These are phyloP conservation scores for Phytophthora pseudosyringae DNA, from an alignment of 352 stramenopile species.

Conservation along the genomic window DNA sequence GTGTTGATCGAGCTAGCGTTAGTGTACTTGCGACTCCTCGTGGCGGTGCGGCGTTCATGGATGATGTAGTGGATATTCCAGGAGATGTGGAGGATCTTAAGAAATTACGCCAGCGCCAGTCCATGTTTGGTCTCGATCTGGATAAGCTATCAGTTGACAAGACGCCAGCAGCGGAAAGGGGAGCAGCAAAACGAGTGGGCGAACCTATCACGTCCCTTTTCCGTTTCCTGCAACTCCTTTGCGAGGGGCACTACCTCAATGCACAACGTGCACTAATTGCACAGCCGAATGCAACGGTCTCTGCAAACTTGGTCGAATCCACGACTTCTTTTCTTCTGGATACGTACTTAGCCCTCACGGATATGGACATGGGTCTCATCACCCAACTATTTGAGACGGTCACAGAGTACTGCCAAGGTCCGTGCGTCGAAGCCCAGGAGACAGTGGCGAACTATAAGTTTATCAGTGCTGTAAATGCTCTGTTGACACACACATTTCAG, in stretches of 20 bases:
- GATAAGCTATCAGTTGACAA: constrained; percentile 9
- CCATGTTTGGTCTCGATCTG: constrained; percentile 23
- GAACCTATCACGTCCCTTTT: constrained; percentile 57
- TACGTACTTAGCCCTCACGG: constrained; percentile 56
- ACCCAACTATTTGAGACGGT: constrained; percentile 83
- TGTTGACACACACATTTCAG: constrained; percentile 67
- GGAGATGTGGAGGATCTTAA: constrained; percentile 13
- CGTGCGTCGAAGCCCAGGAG: constrained; percentile 72
- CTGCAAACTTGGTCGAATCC: constrained; percentile 67
- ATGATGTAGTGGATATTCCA: constrained; percentile 9
- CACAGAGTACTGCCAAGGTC: constrained; percentile 81
- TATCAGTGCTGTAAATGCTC: constrained; percentile 72
- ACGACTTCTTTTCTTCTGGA: constrained; percentile 75
- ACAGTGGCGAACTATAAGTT: constrained; percentile 82
- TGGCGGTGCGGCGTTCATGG: background rate
- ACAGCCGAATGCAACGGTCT: constrained; percentile 34
- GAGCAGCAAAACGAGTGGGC: constrained; percentile 26
- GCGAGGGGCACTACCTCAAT: constrained; percentile 75
- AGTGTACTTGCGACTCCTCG: background rate
- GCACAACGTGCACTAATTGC: constrained; percentile 63
- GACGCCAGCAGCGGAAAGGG: constrained; percentile 8
- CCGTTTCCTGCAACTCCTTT: constrained; percentile 76
- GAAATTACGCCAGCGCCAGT: constrained; percentile 22
- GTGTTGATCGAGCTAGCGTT: constrained; percentile 34
- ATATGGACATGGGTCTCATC: constrained; percentile 59